These are phyloP conservation scores for Carex arenaria DNA, from an alignment of 202 grass and related monocot species.

Conservation along the genomic window DNA sequence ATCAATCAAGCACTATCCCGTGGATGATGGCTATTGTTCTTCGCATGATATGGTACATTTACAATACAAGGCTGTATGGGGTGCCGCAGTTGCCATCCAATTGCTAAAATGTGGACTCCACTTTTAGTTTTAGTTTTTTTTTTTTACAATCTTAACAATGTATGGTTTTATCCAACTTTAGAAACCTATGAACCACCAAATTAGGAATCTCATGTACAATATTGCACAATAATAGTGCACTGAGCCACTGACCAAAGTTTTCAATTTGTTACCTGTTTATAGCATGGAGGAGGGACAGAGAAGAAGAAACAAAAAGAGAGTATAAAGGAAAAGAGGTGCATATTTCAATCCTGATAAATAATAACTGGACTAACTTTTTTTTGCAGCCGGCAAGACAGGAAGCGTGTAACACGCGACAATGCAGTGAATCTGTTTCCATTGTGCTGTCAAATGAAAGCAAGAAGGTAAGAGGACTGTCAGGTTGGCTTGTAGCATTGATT, in stretches of 20 bases:
- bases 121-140: neutral
- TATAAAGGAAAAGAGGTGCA: neutral
- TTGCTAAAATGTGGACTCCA: neutral
- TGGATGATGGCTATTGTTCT: constrained; percentile 62
- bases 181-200: neutral
- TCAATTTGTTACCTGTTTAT: neutral
- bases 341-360: neutral
- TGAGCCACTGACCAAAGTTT: neutral
- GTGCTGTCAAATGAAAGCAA: constrained; percentile 27
- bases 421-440: constrained; percentile 28
- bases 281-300: neutral
- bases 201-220: neutral
- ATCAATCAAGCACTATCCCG: constrained; percentile 58
- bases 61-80: neutral
- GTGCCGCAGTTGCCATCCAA: neutral
- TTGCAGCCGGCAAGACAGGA: constrained; percentile 63
- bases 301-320: neutral
- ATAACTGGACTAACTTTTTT: constrained; percentile 2
- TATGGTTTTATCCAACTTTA: neutral
- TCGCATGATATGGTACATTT: constrained; percentile 48
- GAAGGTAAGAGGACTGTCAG: constrained; percentile 32
- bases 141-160: neutral
- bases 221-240: neutral
- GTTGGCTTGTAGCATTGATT: constrained; percentile 62
- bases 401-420: constrained; percentile 56